phyloP scores from a whole-genome alignment of 2,329 filamentous ascomycete genomes.

The Aspergillus viridinutans region DNA sequence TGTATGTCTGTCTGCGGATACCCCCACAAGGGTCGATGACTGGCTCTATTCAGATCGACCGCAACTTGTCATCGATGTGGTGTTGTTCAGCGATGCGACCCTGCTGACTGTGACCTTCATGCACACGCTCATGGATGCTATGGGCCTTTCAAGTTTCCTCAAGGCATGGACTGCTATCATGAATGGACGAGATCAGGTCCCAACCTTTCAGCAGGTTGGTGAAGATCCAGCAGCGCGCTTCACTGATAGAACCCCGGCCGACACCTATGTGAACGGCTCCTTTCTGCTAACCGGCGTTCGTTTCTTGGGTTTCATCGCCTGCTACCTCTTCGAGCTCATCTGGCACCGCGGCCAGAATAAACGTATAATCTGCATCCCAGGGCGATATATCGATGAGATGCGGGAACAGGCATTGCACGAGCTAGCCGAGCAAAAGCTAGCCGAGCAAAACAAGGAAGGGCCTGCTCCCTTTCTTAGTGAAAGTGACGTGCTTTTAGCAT shows the following conservation, averaged over 20 bases:
- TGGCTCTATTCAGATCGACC: slow-evolving; percentile 43
- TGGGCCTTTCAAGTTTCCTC: slow-evolving; percentile 43
- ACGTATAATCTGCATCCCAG: slow-evolving; percentile 41
- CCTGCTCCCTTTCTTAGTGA: slow-evolving; percentile 41
- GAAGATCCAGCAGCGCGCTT: slow-evolving; percentile 33
- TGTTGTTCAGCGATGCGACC: slow-evolving; percentile 49
- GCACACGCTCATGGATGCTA: slow-evolving; percentile 47
- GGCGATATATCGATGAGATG: slow-evolving; percentile 25
- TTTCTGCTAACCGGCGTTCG: background rate
- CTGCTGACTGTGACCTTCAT: slow-evolving; percentile 45
- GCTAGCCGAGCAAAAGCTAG: slow-evolving; percentile 8
- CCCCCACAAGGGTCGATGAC: slow-evolving; percentile 28
- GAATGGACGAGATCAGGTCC: slow-evolving; percentile 40
- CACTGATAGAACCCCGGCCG: slow-evolving; percentile 5
- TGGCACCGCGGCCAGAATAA: slow-evolving; percentile 27
- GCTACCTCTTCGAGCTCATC: slow-evolving; percentile 31
- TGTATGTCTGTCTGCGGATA: too few species aligned
- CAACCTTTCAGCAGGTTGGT: slow-evolving; percentile 29
- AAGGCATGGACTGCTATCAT: slow-evolving; percentile 46
- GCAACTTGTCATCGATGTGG: slow-evolving; percentile 46
- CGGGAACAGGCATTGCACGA: slow-evolving; percentile 14
- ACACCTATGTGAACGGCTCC: background rate
- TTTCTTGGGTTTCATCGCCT: slow-evolving; percentile 23
- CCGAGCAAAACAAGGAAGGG: slow-evolving; percentile 6
- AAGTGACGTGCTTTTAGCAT: slow-evolving; percentile 44